Percentiles rank a stretch among this genome's conserved stretches.
phyloP scores from a whole-genome alignment of 257 asterid species.

The Primulina huaijiensis region DNA sequence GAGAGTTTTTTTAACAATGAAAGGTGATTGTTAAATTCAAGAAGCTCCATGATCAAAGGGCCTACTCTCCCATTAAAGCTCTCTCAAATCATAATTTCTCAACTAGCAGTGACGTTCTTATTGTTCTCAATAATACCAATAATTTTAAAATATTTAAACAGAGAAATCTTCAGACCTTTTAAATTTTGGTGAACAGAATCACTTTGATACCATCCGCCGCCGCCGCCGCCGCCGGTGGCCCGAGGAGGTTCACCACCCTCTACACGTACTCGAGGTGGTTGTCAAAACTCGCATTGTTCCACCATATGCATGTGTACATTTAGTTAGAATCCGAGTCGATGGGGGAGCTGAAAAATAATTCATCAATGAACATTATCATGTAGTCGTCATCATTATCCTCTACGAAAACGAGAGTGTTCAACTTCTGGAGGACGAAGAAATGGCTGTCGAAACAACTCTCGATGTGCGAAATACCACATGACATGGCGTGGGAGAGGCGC shows the following conservation, averaged over 20 bases:
- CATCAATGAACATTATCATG: neutral
- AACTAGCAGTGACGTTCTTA: neutral
- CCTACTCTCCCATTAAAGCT: neutral
- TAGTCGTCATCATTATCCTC: constrained; percentile 12
- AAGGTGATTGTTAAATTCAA: neutral
- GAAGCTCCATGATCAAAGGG: neutral
- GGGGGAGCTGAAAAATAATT: constrained; percentile 18
- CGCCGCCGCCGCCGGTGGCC: constrained; percentile 33
- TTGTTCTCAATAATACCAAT: neutral
- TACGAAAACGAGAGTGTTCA: constrained; percentile 45
- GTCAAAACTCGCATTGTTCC: neutral
- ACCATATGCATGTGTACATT: neutral
- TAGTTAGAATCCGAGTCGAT: neutral
- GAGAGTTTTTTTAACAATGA: neutral
- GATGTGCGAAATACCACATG: constrained; percentile 64
- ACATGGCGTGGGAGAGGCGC: constrained; percentile 75
- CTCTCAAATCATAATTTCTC: neutral
- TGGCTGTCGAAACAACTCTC: constrained; percentile 67
- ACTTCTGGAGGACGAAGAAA: constrained; percentile 55
- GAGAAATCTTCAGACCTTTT: neutral
- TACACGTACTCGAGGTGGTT: constrained; percentile 33
- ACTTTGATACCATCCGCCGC: constrained; percentile 12
- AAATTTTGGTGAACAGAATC: neutral
- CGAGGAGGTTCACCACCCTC: constrained; percentile 29
- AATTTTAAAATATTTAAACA: neutral